Conservation (phyloP, 768 basidiomycete genomes). For the Mycena rebaudengoi region DNA sequence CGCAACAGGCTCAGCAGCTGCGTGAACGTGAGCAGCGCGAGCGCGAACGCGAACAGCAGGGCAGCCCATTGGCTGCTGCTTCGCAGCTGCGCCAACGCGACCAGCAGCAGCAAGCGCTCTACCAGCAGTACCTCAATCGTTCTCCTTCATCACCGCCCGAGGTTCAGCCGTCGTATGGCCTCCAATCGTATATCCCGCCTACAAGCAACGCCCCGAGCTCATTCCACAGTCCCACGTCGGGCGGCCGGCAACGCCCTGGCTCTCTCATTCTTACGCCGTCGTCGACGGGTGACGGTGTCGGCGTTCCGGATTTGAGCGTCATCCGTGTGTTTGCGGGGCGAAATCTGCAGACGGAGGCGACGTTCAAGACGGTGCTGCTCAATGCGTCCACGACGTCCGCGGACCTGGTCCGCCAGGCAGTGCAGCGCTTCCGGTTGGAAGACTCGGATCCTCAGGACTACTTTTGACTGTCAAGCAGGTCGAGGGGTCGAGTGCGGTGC, state of each 20-base stretch:
- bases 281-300: constrained; percentile 66
- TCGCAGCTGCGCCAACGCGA: constrained; percentile 86
- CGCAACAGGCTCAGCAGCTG: constrained; percentile 31
- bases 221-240: constrained; percentile 50
- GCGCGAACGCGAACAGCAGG: constrained; percentile 36
- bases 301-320: constrained; percentile 88
- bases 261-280: constrained; percentile 76
- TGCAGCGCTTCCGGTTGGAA: constrained; percentile 91
- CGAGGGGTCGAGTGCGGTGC: constrained; percentile 82
- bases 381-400: constrained; percentile 85
- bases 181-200: constrained; percentile 77
- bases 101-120: constrained; percentile 87
- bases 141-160: constrained; percentile 86
- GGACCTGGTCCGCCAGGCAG: constrained; percentile 90
- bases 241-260: constrained; percentile 73
- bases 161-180: constrained; percentile 74
- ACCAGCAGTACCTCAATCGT: constrained; percentile 88
- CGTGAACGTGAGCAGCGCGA: constrained; percentile 29
- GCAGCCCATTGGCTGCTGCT: constrained; percentile 47
- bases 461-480: constrained; percentile 94
- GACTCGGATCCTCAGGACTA: constrained; percentile 64
- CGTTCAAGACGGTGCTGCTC: constrained; percentile 97
- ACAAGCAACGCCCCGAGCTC: constrained; percentile 48
- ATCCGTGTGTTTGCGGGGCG: constrained; percentile 96
- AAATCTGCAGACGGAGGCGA: constrained; percentile 90